Evolutionary conservation across 2,329 filamentous ascomycete genomes (phyloP), one percentile per base, ranked within the genome.

Genomic region (Colletotrichum eleusines): DNA sequence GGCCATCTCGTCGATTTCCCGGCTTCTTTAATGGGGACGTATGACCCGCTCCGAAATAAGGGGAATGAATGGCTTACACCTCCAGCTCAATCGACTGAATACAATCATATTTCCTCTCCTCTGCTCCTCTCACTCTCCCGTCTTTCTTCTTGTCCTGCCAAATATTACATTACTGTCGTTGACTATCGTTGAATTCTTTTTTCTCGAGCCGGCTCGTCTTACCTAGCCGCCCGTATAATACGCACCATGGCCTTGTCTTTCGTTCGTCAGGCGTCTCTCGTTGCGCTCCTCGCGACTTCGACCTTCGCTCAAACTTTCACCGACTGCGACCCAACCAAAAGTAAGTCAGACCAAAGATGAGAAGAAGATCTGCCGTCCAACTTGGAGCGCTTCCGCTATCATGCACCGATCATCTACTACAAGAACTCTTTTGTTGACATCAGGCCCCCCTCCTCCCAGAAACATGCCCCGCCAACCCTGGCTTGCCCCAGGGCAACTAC

Each of bases 381-480:
- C 3, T 14, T 9, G n/a, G 26, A 23, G 33, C 12, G 3, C 14
- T 51, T 18, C 12, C 20, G 44, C 46, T 33, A n/a, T n/a, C n/a
- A 53, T n/a, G 18, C 9, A 40, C 12, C n/a, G 33, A 18, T n/a
- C n/a, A 6, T 51, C 23, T 31, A 16, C 8, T 44, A 33, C 44
- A 9, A 50, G 12, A 46, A 28, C 20, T 20, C 23, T n/a, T 20
- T 20, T n/a, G 40, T 59, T 68, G 33, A 69, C 51, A 48, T 31
- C 38, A 26, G 20, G 18, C 3, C 9, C 18, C 8, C 38, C 35
- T 9, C 35, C 5, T 1, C 26, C 1, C 31, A 71, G 69, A 73
- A 82, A 83, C 80, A 50, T 93, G 91, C 77, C 87, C 89, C 33
- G 78, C 90, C 57, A 84, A 93, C 76, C 84, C 90, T 40, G 91